Conservation (phyloP, 192 early-diverging fungal species). For the Funneliformis geosporum region DNA sequence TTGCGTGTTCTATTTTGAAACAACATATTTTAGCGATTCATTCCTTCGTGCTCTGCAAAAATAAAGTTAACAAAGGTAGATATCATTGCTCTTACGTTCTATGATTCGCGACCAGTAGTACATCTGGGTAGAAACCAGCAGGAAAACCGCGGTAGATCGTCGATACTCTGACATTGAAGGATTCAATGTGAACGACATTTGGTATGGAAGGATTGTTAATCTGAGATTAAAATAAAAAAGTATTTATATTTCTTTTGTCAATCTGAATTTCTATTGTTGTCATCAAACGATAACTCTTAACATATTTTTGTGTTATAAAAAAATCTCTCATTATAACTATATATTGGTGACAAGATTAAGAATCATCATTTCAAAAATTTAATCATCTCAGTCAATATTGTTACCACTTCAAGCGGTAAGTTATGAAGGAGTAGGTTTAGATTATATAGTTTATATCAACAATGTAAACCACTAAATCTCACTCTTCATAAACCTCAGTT, state of each 20-base stretch:
- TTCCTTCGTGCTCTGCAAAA: constrained; percentile 1
- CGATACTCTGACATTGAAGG: constrained; percentile 27
- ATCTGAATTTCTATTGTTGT: constrained; percentile 3
- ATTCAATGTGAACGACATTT: constrained; percentile 31
- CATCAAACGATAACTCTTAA: constrained; percentile 11
- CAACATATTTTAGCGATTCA: neutral
- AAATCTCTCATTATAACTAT: neutral
- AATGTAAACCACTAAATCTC: constrained; percentile 4
- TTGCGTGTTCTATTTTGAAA: constrained; percentile 23
- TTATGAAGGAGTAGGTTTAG: too few relatives aligned
- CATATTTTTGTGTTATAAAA: neutral
- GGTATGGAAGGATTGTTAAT: constrained; percentile 18
- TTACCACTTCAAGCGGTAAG: too few relatives aligned
- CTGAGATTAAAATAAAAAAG: constrained; percentile 11
- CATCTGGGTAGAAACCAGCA: constrained; percentile 22
- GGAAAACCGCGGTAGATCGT: constrained; percentile 28
- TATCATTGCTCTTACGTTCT: constrained; percentile 19
- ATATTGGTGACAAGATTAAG: too few relatives aligned
- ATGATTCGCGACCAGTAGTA: constrained; percentile 25
- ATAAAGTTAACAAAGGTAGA: neutral
- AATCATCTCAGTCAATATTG: too few relatives aligned
- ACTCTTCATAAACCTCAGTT: neutral
- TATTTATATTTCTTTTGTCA: neutral
- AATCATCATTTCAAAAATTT: too few relatives aligned
- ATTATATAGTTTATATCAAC: neutral